Conservation (phyloP, 2,329 filamentous ascomycete species). For the Aspergillus pseudonomiae region DNA sequence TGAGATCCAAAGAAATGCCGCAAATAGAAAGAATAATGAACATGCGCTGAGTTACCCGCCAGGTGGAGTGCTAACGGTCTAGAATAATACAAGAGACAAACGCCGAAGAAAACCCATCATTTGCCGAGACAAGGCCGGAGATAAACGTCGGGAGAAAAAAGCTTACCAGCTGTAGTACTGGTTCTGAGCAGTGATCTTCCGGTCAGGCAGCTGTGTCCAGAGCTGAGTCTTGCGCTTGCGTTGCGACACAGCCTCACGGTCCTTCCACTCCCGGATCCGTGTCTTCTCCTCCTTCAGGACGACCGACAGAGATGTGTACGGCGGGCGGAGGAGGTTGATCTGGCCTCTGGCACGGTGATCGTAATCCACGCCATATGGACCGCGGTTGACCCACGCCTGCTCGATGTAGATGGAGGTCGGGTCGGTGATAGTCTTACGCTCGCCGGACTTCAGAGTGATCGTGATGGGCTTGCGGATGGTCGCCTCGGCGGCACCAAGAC, state of each 20-base stretch:
- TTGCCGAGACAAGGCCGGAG: not conserved
- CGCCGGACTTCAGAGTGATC: slow-evolving; percentile 75
- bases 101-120: not conserved
- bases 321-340: slow-evolving; percentile 68
- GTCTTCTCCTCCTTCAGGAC: slow-evolving; percentile 94
- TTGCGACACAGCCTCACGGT: slow-evolving; percentile 74
- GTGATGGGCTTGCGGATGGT: slow-evolving; percentile 49
- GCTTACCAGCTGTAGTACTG: slow-evolving; percentile 89
- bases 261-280: slow-evolving; percentile 75
- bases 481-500: slow-evolving; percentile 53
- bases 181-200: slow-evolving; percentile 78
- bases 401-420: slow-evolving; percentile 85
- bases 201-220: slow-evolving; percentile 86
- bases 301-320: slow-evolving; percentile 75
- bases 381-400: slow-evolving; percentile 88
- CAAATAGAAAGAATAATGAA: slow-evolving; percentile 7
- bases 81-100: slow-evolving; percentile 12
- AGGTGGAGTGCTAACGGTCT: slow-evolving; percentile 2
- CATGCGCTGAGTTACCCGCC: not conserved
- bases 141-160: slow-evolving; percentile 1
- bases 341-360: slow-evolving; percentile 78
- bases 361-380: slow-evolving; percentile 61
- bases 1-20: not conserved
- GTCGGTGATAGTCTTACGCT: slow-evolving; percentile 70
- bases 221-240: slow-evolving; percentile 75